These are phyloP conservation scores for Mycena kentingensis DNA, from an alignment of 768 basidiomycete genomes.

Conservation along the genomic window DNA sequence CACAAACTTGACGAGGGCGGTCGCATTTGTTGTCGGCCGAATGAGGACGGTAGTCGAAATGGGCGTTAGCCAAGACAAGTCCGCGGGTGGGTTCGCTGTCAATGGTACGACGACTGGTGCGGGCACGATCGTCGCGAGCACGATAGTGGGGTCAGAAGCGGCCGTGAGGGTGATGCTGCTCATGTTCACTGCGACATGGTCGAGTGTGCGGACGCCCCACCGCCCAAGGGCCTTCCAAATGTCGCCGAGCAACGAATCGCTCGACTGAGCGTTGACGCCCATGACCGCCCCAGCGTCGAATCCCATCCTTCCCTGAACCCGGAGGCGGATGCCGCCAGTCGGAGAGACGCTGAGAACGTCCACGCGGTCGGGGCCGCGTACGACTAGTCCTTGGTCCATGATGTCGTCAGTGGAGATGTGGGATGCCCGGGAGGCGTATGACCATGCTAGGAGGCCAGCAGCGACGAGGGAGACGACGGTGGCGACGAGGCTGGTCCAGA, in stretches of 20 bases:
- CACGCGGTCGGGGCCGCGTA: slow-evolving; percentile 62
- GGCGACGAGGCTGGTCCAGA: slow-evolving; percentile 55
- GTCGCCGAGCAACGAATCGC: slow-evolving; percentile 45
- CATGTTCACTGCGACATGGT: slow-evolving; percentile 57
- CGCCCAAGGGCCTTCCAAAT: slow-evolving; percentile 70
- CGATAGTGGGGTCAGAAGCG: slow-evolving; percentile 36
- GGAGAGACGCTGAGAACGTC: slow-evolving; percentile 63
- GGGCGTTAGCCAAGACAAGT: slow-evolving; percentile 58
- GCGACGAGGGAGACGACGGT: slow-evolving; percentile 48
- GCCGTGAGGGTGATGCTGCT: slow-evolving; percentile 49
- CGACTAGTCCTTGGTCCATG: slow-evolving; percentile 53
- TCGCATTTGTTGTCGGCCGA: slow-evolving; percentile 53
- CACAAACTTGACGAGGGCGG: slow-evolving; percentile 51
- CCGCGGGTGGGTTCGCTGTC: slow-evolving; percentile 51
- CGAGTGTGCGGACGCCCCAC: slow-evolving; percentile 61
- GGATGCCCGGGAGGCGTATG: slow-evolving; percentile 61
- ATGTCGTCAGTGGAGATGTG: slow-evolving; percentile 59
- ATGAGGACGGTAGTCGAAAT: slow-evolving; percentile 55
- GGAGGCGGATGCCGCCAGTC: slow-evolving; percentile 61
- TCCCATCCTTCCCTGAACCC: slow-evolving; percentile 58
- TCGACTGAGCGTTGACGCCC: slow-evolving; percentile 50
- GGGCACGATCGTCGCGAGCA: slow-evolving; percentile 50
- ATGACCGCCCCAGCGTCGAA: slow-evolving; percentile 67
- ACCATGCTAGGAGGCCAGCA: slow-evolving; percentile 59
- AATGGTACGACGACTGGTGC: slow-evolving; percentile 59